These are phyloP conservation scores for Apiotrichum sp. DNA, from an alignment of 1,284 basidiomycete genomes.

Conservation along the genomic window DNA sequence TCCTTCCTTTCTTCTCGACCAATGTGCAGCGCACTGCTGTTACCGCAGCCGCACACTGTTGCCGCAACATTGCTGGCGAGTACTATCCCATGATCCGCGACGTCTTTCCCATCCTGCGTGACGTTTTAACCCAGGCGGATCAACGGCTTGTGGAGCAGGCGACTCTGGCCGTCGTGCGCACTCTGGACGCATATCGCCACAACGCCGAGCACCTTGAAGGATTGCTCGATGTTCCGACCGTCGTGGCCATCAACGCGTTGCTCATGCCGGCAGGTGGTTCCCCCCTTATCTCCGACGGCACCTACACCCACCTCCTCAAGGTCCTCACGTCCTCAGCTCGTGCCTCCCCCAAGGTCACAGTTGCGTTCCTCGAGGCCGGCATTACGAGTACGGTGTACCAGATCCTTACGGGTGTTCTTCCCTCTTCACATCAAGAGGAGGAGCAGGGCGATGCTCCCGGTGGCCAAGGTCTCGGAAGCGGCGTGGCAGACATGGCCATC, in stretches of 20 bases:
- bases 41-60: slow-evolving; percentile 93
- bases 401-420: slow-evolving; percentile 84
- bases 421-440: slow-evolving; percentile 55
- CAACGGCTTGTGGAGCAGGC: slow-evolving; percentile 90
- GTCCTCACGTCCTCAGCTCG: slow-evolving; percentile 77
- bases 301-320: slow-evolving; percentile 80
- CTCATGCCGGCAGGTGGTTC: slow-evolving; percentile 80
- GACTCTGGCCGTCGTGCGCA: slow-evolving; percentile 83
- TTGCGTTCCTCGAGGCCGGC: slow-evolving; percentile 78
- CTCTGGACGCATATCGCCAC: slow-evolving; percentile 82
- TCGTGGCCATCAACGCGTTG: slow-evolving; percentile 74
- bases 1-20: slow-evolving; percentile 93
- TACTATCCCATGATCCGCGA: slow-evolving; percentile 79
- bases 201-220: slow-evolving; percentile 77
- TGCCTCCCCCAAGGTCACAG: slow-evolving; percentile 75
- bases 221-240: slow-evolving; percentile 73
- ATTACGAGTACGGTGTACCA: slow-evolving; percentile 86
- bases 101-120: slow-evolving; percentile 86
- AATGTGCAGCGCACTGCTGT: slow-evolving; percentile 91
- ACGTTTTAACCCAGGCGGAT: slow-evolving; percentile 82
- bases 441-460: slow-evolving; percentile 59
- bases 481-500: slow-evolving; percentile 89
- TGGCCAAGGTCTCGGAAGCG: slow-evolving; percentile 68
- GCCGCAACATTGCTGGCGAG: slow-evolving; percentile 78
- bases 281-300: slow-evolving; percentile 72